These are phyloP conservation scores for Dryadomyces quercivorus DNA, from an alignment of 2,329 filamentous ascomycete species.

Conservation along the genomic window DNA sequence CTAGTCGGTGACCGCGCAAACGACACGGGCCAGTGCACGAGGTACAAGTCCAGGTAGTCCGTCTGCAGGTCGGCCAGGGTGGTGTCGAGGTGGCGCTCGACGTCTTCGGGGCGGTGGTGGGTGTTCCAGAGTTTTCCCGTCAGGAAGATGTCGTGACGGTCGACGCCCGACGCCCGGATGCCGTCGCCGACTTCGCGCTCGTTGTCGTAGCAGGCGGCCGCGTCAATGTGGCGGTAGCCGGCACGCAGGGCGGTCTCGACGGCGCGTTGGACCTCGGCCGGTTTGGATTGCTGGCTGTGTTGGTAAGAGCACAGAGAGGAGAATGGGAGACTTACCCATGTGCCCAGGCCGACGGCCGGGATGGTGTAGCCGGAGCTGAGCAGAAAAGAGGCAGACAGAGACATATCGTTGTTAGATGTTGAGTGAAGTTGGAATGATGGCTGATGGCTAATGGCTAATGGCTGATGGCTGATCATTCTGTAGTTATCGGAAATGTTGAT, in stretches of 20 bases:
- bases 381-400: background rate
- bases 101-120: conserved; percentile 49
- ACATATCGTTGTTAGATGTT: no score
- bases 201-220: conserved; percentile 48
- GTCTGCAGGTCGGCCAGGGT: conserved; percentile 38
- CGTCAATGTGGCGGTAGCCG: conserved; percentile 40
- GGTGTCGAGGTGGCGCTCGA: conserved; percentile 46
- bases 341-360: conserved; percentile 3
- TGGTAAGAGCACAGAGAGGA: background rate
- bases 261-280: conserved; percentile 1
- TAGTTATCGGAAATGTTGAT: no score
- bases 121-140: conserved; percentile 47
- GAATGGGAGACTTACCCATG: background rate
- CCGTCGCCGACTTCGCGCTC: conserved; percentile 54
- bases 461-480: no score
- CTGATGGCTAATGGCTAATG: no score
- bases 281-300: conserved; percentile 1
- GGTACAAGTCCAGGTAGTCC: conserved; percentile 57
- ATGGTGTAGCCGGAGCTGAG: background rate
- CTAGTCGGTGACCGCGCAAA: conserved; percentile 18
- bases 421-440: no score
- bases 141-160: conserved; percentile 51
- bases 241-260: conserved; percentile 5
- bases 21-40: conserved; percentile 43
- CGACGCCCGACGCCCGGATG: conserved; percentile 41